Evolutionary conservation across 169 alveolate genomes (phyloP).

Genomic region (Plasmodium chabaudi): DNA sequence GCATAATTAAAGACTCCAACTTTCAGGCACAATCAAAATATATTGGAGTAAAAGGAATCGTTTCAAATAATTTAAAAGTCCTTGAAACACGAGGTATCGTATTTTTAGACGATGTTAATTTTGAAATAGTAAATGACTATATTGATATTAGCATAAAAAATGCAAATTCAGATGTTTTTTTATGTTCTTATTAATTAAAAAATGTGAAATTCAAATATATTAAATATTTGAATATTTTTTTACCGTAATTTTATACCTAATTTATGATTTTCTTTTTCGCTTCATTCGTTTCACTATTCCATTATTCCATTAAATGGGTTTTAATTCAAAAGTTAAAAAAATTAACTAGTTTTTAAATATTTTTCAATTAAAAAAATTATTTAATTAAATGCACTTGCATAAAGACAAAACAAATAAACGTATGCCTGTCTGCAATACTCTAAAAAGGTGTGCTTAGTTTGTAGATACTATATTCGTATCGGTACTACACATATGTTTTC

Average conservation of each 20-base stretch:
- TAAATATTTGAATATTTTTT: not conserved
- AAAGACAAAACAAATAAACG: no score
- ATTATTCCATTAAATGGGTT: no score
- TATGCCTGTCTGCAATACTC: no score
- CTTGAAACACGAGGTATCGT: conserved; percentile 58
- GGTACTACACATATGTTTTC: no score
- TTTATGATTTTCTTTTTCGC: no score
- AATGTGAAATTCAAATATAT: not conserved
- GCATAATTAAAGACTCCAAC: conserved; percentile 21
- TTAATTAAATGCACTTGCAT: no score
- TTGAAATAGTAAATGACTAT: conserved; percentile 68
- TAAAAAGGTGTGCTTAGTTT: no score
- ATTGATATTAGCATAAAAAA: conserved; percentile 49
- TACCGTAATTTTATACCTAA: not conserved
- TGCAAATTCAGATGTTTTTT: conserved; percentile 52
- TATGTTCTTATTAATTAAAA: conserved; percentile 30
- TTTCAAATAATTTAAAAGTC: conserved; percentile 62
- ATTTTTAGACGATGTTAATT: conserved; percentile 52
- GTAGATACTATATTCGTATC: no score
- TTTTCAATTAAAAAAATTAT: no score
- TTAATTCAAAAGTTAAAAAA: no score
- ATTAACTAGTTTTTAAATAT: no score
- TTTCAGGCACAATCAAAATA: conserved; percentile 15
- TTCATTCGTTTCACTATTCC: no score
- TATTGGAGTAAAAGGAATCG: conserved; percentile 68